A percentile compares a stretch with the other conserved stretches of the same genome.
Conservation (phyloP, 306 rosid genomes). For the Vigna radiata region DNA sequence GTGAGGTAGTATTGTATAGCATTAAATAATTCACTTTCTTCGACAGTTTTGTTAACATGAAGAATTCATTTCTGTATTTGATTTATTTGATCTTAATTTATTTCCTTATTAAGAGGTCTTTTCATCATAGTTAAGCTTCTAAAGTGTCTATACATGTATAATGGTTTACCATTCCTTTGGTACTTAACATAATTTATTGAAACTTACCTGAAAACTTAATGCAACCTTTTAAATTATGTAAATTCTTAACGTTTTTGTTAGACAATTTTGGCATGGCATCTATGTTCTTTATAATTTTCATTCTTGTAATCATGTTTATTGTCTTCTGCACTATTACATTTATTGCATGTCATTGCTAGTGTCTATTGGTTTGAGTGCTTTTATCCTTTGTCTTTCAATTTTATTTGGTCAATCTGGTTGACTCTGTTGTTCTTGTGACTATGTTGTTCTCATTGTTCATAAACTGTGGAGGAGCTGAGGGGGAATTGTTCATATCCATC, state of each 20-base stretch:
- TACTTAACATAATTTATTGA: slow-evolving; percentile 7
- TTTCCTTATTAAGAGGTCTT: no score
- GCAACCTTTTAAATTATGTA: background rate
- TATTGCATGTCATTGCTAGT: background rate
- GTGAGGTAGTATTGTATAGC: no score
- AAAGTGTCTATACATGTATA: background rate
- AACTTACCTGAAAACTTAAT: slow-evolving; percentile 19
- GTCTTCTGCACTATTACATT: background rate
- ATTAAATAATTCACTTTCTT: no score
- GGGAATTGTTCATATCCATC: no score
- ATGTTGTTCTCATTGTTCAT: background rate
- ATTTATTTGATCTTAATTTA: no score
- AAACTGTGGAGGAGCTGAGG: no score
- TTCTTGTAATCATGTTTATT: background rate
- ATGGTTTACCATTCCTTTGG: slow-evolving; percentile 7
- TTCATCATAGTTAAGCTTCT: slow-evolving; percentile 30
- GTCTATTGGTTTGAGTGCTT: slow-evolving; percentile 7
- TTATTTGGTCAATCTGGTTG: slow-evolving; percentile 1
- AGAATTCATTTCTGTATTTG: no score
- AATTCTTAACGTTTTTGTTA: slow-evolving; percentile 24
- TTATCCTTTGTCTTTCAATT: slow-evolving; percentile 27
- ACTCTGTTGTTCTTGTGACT: no score
- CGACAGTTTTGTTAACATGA: no score
- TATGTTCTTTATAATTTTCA: slow-evolving; percentile 13
- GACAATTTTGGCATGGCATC: slow-evolving; percentile 21